Conservation (phyloP, 2,329 filamentous ascomycete genomes). For the Westerdykella sp. region DNA sequence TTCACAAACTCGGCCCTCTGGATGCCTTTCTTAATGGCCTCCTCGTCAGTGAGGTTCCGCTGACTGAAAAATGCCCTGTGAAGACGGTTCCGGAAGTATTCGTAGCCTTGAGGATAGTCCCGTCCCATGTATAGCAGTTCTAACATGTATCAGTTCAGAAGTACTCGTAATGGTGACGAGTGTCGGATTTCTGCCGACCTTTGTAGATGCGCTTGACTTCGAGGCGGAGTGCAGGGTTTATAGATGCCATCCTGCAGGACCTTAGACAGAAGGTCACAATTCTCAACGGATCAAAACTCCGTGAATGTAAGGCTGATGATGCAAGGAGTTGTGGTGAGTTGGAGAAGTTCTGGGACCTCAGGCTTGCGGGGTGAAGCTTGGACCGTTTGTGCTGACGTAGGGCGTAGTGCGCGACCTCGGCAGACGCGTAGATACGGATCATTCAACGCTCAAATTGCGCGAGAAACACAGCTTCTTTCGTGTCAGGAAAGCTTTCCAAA, state of each 20-base stretch:
- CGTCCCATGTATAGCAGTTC: constrained; percentile 79
- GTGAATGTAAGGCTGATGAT: not conserved
- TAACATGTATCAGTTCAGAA: constrained; percentile 34
- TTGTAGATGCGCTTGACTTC: constrained; percentile 87
- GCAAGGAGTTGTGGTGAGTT: not conserved
- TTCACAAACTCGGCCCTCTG: constrained; percentile 79
- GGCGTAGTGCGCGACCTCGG: not conserved
- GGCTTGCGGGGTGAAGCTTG: constrained; percentile 2
- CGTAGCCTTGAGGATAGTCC: constrained; percentile 79
- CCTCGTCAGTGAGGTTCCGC: constrained; percentile 61
- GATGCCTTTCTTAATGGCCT: constrained; percentile 69
- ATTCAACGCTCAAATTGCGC: too few species aligned
- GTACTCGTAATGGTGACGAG: not conserved
- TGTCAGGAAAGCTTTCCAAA: too few species aligned
- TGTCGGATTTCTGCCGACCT: constrained; percentile 46
- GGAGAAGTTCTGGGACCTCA: not conserved
- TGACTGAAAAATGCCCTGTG: constrained; percentile 82
- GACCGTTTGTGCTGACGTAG: constrained; percentile 3
- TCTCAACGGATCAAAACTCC: not conserved
- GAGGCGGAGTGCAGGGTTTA: constrained; percentile 57
- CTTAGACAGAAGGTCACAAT: not conserved
- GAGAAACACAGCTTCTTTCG: too few species aligned
- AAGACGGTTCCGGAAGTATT: constrained; percentile 73
- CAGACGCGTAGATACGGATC: not conserved
- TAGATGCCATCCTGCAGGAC: constrained; percentile 19